phyloP scores from a whole-genome alignment of 2,329 filamentous ascomycete species.

The Cladophialophora bantiana region DNA sequence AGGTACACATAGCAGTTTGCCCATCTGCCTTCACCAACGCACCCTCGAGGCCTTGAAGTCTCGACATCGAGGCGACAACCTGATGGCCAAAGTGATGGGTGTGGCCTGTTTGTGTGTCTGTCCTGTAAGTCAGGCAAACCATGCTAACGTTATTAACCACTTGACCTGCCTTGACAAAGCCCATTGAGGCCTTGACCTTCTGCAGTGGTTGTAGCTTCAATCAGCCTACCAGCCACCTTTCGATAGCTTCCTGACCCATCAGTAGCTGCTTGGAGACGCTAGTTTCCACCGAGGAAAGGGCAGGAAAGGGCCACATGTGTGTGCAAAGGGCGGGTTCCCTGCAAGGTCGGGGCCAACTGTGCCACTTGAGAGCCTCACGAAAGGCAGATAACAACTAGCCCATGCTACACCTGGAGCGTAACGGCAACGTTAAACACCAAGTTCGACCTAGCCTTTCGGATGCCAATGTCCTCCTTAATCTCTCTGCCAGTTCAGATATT shows the following conservation, averaged over 20 bases:
- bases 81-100: background rate
- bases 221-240: background rate
- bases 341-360: background rate
- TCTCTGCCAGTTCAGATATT: background rate
- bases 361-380: background rate
- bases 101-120: background rate
- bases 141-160: background rate
- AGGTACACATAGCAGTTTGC: background rate
- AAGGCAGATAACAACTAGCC: background rate
- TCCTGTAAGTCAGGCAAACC: background rate
- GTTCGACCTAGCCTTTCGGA: background rate
- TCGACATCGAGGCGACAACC: background rate
- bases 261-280: background rate
- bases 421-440: background rate
- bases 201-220: background rate
- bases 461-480: background rate
- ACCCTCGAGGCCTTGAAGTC: background rate
- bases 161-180: background rate
- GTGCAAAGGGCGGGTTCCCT: background rate
- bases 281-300: background rate
- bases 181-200: background rate
- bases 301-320: too few relatives aligned
- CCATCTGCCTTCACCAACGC: too few relatives aligned
- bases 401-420: background rate
- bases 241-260: background rate